These are phyloP conservation scores for Claviceps citrina DNA, from an alignment of 2,329 filamentous ascomycete species.

Conservation along the genomic window DNA sequence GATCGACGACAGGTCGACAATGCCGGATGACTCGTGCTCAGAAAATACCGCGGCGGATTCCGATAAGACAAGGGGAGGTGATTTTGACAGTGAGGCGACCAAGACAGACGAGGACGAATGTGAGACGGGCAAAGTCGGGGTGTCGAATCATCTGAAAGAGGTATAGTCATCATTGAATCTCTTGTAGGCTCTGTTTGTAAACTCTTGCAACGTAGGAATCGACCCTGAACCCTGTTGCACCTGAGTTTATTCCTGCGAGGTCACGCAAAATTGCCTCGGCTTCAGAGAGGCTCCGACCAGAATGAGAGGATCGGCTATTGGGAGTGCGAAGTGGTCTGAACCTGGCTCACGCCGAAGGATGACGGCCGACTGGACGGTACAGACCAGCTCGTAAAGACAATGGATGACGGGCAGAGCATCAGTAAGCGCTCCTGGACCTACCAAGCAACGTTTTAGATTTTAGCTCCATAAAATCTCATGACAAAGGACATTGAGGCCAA, in stretches of 20 bases:
- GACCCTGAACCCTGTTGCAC: slow-evolving; percentile 39
- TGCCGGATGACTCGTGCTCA: slow-evolving; percentile 23
- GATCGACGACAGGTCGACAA: slow-evolving; percentile 9
- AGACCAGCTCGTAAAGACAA: too few species aligned
- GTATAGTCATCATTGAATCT: slow-evolving; percentile 18
- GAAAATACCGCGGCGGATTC: slow-evolving; percentile 21
- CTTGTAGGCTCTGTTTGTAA: slow-evolving; percentile 22
- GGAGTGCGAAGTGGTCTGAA: not conserved
- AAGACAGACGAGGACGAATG: slow-evolving; percentile 10
- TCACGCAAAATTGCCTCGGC: not conserved
- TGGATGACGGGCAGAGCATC: too few species aligned
- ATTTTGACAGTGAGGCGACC: slow-evolving; percentile 12
- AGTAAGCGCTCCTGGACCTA: not conserved
- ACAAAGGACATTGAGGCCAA: not conserved
- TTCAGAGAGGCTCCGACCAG: not conserved
- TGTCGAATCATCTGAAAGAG: slow-evolving; percentile 30
- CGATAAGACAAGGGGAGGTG: slow-evolving; percentile 12
- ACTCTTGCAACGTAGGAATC: slow-evolving; percentile 28
- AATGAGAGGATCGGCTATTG: not conserved
- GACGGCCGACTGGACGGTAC: not conserved
- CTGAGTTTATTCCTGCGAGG: slow-evolving; percentile 34
- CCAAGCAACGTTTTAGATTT: not conserved
- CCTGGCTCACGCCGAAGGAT: not conserved
- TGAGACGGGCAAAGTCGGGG: slow-evolving; percentile 17
- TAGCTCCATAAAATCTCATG: not conserved